Base-by-base conservation (phyloP, 148 eudicot species). In the Hydrangea macrophylla region DNA sequence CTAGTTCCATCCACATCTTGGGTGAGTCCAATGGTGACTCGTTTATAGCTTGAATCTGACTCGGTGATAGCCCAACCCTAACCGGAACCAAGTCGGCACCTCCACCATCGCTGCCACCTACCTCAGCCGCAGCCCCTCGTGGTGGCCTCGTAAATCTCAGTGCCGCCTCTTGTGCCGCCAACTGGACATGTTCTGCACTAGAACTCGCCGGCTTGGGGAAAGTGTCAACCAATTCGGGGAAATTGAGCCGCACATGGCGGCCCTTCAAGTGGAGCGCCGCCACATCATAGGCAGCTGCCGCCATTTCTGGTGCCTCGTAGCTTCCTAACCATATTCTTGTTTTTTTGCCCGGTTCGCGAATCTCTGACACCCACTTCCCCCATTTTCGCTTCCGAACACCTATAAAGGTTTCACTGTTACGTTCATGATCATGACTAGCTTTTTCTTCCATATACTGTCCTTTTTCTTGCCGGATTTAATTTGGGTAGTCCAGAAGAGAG, bases 311-410 rank as follows among this genome's bases (percentile, higher is more conserved):
- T 1, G 91, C 78, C 55, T 87, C 81, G 31, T 78, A 87, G 55
- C 91, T 84, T 28, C 91, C 91, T 1, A 87, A 79, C 91, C 91
- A 86, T 3, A 86, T 80, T 30, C 91, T 67, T 1, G 78, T 78
- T 71, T 82, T 87, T 67, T 77, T 87, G 15, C 88, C 86, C 0
- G 91, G 88, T 48, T 84, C 88, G 0, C 88, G 91, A 32, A 87
- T 87, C 54, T 84, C 91, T 0, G 91, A 82, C 69, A 87, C 91
- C 91, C 91, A 87, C 62, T 84, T 87, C 26, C 91, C 91, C 91
- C 91, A 87, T 68, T 80, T 84, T 35, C 88, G 64, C 73, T 80
- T 82, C 66, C 90, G 75, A 9, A 86, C 90, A 18, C 90, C 90
- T 65, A 83, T 69, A 67, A 78, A 84, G 5, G n/a, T n/a, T n/a